A percentile compares a stretch with the other conserved stretches of the same genome.
Evolutionary conservation across 805 yeast genomes (phyloP).

Genomic region (Lipomyces kockii): DNA sequence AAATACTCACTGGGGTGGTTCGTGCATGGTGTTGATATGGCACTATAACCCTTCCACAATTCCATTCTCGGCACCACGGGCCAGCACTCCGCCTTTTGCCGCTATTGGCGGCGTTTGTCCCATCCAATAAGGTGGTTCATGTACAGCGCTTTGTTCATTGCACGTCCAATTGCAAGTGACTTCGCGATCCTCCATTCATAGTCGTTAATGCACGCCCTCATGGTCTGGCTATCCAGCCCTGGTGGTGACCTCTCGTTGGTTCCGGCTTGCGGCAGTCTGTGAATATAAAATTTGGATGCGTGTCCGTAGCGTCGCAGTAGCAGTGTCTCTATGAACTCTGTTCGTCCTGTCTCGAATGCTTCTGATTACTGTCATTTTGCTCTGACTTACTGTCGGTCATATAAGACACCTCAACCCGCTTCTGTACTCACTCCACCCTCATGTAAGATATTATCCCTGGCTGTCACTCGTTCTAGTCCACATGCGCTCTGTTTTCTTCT

Average conservation of each 20-base stretch:
- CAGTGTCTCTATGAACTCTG: not conserved
- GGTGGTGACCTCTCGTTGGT: not conserved
- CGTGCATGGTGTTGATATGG: too few species aligned
- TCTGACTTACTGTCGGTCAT: not conserved
- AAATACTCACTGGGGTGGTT: too few species aligned
- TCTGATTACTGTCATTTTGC: not conserved
- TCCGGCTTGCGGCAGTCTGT: not conserved
- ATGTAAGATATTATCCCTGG: not conserved
- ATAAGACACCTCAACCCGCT: not conserved
- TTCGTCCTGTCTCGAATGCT: not conserved
- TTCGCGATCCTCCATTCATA: not conserved
- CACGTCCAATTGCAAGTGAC: not conserved
- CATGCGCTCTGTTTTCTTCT: conserved; percentile 10
- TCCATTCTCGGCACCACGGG: not conserved
- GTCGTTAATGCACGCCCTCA: not conserved
- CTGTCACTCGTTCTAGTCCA: not conserved
- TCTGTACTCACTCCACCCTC: not conserved
- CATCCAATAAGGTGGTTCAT: not conserved
- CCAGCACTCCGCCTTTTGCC: not conserved
- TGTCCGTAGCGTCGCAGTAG: not conserved
- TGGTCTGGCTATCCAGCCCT: not conserved
- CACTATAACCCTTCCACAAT: not conserved
- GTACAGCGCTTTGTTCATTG: not conserved
- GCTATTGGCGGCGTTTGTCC: not conserved
- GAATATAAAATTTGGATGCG: not conserved